A percentile compares a stretch with the other conserved stretches of the same genome.
Conservation (phyloP, 129 eudicot genomes). For the Calendula officinalis region DNA sequence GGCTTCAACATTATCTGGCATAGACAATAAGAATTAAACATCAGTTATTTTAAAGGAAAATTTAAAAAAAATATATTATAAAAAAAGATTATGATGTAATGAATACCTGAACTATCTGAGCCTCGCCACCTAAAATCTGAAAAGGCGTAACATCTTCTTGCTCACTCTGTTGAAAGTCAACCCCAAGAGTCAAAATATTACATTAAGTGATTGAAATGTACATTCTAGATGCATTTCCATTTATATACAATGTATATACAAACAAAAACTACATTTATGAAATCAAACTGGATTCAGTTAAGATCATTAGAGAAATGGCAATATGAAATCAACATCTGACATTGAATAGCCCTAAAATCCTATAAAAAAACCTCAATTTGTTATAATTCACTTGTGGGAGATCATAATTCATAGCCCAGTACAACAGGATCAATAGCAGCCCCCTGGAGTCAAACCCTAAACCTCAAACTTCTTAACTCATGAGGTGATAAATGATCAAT, state of each 20-base stretch:
- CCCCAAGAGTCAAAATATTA: slow-evolving; percentile 11
- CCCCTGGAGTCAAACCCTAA: background rate
- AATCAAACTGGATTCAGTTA: background rate
- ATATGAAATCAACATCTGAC: background rate
- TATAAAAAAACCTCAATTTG: background rate
- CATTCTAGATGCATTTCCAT: slow-evolving; percentile 9
- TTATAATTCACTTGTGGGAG: background rate
- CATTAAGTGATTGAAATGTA: slow-evolving; percentile 4
- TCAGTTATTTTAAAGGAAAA: background rate
- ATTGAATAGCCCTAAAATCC: background rate
- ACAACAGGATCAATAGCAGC: background rate
- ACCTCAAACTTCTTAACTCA: background rate
- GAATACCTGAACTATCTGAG: slow-evolving; percentile 96
- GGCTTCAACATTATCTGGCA: slow-evolving; percentile 92
- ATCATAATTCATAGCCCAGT: no score
- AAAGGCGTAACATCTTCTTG: slow-evolving; percentile 94
- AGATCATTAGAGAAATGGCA: background rate
- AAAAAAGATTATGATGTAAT: background rate
- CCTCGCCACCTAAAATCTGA: slow-evolving; percentile 95
- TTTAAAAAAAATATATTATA: no score
- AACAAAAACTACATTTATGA: background rate
- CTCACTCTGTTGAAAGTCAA: slow-evolving; percentile 54
- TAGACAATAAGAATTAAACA: slow-evolving; percentile 10
- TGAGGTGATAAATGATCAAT: background rate
- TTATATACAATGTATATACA: background rate